A percentile compares a stretch with the other conserved stretches of the same genome.
Evolutionary conservation across 306 rosid species (phyloP).

Genomic region (Argentina anserina): DNA sequence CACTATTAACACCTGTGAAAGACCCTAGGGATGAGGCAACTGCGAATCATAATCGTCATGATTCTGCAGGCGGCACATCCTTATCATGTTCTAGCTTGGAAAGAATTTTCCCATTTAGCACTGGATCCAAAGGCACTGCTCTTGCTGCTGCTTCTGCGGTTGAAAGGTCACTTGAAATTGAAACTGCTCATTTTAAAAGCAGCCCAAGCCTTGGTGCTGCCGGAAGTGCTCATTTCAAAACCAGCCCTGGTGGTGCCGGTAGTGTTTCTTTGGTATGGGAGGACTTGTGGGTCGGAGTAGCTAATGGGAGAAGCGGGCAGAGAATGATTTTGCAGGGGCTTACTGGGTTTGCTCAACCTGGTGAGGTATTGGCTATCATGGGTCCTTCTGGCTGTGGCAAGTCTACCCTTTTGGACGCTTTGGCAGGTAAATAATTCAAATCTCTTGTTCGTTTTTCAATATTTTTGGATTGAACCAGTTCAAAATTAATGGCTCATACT

Average conservation of each 20-base stretch:
- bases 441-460: no score
- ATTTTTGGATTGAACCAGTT: no score
- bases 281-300: constrained; percentile 31
- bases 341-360: constrained; percentile 56
- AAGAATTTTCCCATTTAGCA: constrained; percentile 24
- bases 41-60: no score
- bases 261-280: constrained; percentile 31
- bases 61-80: constrained; percentile 12
- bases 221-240: neutral
- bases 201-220: no score
- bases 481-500: no score
- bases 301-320: constrained; percentile 13
- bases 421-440: constrained; percentile 39
- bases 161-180: neutral
- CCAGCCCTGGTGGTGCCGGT: neutral
- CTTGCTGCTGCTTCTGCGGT: neutral
- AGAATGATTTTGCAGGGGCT: constrained; percentile 27
- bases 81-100: neutral
- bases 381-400: constrained; percentile 81
- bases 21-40: no score
- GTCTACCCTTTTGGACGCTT: constrained; percentile 45
- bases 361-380: constrained; percentile 62
- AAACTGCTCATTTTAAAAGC: neutral
- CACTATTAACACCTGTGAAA: neutral
- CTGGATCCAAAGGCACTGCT: neutral